A percentile compares a stretch with the other conserved stretches of the same genome.
Conservation (phyloP, 805 yeast species). For the Candida bentonensis region DNA sequence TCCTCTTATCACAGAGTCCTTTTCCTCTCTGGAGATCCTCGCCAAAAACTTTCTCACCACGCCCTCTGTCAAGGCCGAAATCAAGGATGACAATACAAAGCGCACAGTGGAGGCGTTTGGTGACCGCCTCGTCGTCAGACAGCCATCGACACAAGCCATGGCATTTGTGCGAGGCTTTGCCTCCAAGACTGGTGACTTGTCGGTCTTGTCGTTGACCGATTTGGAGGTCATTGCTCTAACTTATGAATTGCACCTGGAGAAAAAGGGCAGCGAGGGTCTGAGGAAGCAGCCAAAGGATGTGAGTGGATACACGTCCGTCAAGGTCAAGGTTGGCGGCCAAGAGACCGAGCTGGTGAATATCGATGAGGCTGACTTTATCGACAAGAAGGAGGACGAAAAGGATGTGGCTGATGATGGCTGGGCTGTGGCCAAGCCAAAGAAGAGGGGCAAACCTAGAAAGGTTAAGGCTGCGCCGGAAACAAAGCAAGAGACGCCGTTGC, state of each 20-base stretch:
- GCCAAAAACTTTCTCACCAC: slow-evolving; percentile 74
- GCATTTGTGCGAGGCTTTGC: slow-evolving; percentile 64
- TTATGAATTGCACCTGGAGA: slow-evolving; percentile 43
- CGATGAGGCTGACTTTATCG: slow-evolving; percentile 1
- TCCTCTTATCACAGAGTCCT: slow-evolving; percentile 79
- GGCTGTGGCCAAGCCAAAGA: slow-evolving; percentile 8
- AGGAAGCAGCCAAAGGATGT: slow-evolving; percentile 9
- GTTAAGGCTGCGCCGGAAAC: slow-evolving; percentile 9
- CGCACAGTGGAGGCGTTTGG: slow-evolving; percentile 72
- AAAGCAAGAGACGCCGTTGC: slow-evolving; percentile 6
- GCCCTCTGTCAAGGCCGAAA: slow-evolving; percentile 80
- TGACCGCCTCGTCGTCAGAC: slow-evolving; percentile 52
- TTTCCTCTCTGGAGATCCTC: slow-evolving; percentile 51
- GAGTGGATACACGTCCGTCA: neutral
- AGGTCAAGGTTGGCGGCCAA: slow-evolving; percentile 6
- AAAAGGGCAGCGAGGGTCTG: slow-evolving; percentile 5
- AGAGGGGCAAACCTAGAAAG: slow-evolving; percentile 1
- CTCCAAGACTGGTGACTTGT: slow-evolving; percentile 77
- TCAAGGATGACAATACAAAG: slow-evolving; percentile 75
- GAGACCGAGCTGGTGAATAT: slow-evolving; percentile 2
- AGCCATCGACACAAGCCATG: slow-evolving; percentile 56
- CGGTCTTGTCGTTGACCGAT: slow-evolving; percentile 84
- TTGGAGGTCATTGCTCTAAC: slow-evolving; percentile 83
- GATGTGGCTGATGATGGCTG: slow-evolving; percentile 12
- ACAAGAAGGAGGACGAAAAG: slow-evolving; percentile 1